These are phyloP conservation scores for Monosporascus sp. DNA, from an alignment of 2,329 filamentous ascomycete species.

Conservation along the genomic window DNA sequence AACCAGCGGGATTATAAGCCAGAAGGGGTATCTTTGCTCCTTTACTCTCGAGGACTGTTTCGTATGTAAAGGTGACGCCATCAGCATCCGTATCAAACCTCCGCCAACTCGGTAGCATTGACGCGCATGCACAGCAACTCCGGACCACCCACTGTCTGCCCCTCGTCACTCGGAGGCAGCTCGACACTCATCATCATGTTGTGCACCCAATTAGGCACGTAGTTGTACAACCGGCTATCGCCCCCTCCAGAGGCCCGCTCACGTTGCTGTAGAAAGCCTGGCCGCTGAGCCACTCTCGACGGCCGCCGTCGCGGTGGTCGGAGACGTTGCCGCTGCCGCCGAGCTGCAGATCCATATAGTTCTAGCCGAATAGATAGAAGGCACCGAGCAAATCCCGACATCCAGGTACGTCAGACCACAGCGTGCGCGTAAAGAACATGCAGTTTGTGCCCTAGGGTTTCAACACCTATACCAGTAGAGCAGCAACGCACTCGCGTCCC, in stretches of 20 bases:
- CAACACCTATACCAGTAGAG: not conserved
- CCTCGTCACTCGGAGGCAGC: not conserved
- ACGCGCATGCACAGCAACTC: not conserved
- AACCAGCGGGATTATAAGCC: no score
- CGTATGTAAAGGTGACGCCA: not conserved
- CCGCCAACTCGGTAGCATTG: constrained; percentile 3
- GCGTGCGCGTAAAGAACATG: not conserved
- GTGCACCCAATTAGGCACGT: not conserved
- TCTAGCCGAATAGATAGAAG: not conserved
- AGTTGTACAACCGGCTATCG: not conserved
- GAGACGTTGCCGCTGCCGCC: not conserved
- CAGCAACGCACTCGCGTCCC: not conserved
- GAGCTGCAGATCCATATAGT: no score
- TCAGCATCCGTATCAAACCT: constrained; percentile 3
- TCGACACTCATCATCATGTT: not conserved
- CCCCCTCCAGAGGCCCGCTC: not conserved
- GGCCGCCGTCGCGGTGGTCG: not conserved
- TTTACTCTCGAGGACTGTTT: no score
- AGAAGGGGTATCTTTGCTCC: no score
- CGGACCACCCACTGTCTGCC: not conserved
- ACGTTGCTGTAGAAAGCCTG: not conserved
- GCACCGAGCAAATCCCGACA: not conserved
- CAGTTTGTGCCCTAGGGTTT: no score
- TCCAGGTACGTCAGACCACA: not conserved
- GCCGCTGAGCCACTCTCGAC: not conserved